Evolutionary conservation across 495 filamentous ascomycete species (phyloP).

Genomic region (Tetracladium setigerum): DNA sequence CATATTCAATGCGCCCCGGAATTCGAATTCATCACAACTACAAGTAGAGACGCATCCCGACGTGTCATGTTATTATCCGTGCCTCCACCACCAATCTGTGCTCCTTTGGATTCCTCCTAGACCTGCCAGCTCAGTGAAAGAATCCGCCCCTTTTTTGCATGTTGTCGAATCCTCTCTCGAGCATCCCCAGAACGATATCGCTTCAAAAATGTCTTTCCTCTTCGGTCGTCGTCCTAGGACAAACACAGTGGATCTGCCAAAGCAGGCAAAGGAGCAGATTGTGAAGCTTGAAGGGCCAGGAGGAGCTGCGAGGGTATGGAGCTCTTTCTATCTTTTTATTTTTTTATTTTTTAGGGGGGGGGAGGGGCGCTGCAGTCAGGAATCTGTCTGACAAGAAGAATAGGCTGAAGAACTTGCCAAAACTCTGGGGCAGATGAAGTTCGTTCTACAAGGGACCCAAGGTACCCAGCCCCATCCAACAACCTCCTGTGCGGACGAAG

Average conservation of each 20-base stretch:
- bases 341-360: no score
- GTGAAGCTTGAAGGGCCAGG: constrained; percentile 43
- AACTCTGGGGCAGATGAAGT: constrained; percentile 73
- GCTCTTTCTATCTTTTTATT: no score
- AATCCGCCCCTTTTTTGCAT: no score
- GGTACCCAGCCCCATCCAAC: constrained; percentile 7
- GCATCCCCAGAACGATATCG: neutral
- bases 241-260: constrained; percentile 41
- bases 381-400: constrained; percentile 2
- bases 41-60: no score
- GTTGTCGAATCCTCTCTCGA: no score
- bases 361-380: constrained; percentile 5
- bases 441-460: constrained; percentile 69
- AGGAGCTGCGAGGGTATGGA: constrained; percentile 43
- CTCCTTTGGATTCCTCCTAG: no score
- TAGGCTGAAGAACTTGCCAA: constrained; percentile 68
- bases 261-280: constrained; percentile 47
- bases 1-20: no score
- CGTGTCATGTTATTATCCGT: no score
- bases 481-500: constrained; percentile 5
- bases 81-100: no score
- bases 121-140: no score
- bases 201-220: constrained; percentile 60
- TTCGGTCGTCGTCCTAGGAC: constrained; percentile 64
- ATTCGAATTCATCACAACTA: no score